phyloP scores from a whole-genome alignment of 352 stramenopile species.

The Bremia lactucae region DNA sequence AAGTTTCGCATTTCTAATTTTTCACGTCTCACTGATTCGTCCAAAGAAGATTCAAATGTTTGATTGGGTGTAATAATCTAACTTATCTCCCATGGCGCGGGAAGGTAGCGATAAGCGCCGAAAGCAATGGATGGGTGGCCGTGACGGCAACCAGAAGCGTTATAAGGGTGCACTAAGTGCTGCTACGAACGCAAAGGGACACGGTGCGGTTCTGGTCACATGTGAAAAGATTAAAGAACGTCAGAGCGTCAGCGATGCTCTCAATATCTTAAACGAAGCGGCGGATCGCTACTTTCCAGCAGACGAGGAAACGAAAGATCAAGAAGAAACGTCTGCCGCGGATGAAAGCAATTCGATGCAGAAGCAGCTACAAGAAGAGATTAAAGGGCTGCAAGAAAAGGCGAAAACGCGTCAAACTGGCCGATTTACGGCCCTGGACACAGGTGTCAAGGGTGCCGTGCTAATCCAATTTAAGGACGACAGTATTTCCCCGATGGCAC shows the following conservation, averaged over 20 bases:
- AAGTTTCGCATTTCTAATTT: no score
- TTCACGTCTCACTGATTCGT: no score
- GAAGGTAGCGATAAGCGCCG: constrained; percentile 38
- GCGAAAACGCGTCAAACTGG: constrained; percentile 50
- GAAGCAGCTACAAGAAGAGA: constrained; percentile 60
- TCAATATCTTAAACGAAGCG: constrained; percentile 70
- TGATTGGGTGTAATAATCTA: constrained; percentile 28
- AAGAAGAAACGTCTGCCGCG: constrained; percentile 11
- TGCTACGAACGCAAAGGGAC: constrained; percentile 49
- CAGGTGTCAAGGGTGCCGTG: constrained; percentile 59
- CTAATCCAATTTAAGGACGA: constrained; percentile 55
- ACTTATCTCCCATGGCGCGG: constrained; percentile 23
- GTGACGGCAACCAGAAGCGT: constrained; percentile 36
- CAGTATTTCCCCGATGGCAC: constrained; percentile 28
- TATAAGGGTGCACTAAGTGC: constrained; percentile 39
- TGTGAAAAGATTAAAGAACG: constrained; percentile 72
- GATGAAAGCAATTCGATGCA: constrained; percentile 34
- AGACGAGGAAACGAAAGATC: constrained; percentile 8
- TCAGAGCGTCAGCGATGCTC: constrained; percentile 54
- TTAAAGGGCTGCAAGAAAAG: constrained; percentile 43
- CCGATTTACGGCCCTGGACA: constrained; percentile 60
- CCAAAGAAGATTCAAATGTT: no score
- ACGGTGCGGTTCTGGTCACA: constrained; percentile 50
- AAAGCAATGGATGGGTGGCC: constrained; percentile 40
- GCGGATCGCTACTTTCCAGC: constrained; percentile 48